phyloP scores from a whole-genome alignment of 2,329 filamentous ascomycete genomes.

The Sporothrix protearum region DNA sequence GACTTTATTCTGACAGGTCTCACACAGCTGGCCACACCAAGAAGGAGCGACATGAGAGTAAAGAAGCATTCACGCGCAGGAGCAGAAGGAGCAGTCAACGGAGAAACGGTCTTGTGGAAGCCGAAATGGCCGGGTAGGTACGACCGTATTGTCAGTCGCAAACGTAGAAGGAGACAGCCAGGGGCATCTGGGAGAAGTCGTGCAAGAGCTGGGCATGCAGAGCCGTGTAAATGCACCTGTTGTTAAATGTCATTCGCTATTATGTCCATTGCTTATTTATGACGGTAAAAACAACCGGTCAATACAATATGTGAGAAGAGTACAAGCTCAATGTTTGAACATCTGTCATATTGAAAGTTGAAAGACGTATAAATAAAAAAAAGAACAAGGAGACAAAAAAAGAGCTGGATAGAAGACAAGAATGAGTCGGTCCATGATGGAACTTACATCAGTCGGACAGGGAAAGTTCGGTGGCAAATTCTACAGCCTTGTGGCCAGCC shows the following conservation, averaged over 20 bases:
- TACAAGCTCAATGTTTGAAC: too few species aligned
- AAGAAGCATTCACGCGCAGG: not conserved
- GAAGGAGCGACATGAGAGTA: not conserved
- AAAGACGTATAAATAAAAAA: not conserved
- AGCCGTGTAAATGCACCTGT: not conserved
- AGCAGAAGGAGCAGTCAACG: not conserved
- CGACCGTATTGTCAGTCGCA: not conserved
- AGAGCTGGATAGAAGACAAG: too few species aligned
- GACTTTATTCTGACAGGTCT: slow-evolving; percentile 6
- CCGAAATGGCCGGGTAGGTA: not conserved
- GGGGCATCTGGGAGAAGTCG: too few species aligned
- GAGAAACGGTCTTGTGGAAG: not conserved
- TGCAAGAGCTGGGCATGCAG: too few species aligned
- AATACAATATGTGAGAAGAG: too few species aligned
- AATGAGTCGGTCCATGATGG: too few species aligned
- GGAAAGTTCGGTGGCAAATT: not conserved
- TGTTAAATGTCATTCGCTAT: too few species aligned
- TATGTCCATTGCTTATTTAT: too few species aligned
- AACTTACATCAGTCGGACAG: not conserved
- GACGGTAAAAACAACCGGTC: too few species aligned
- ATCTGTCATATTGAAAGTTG: too few species aligned
- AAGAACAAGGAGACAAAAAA: too few species aligned
- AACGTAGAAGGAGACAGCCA: not conserved
- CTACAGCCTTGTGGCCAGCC: not conserved
- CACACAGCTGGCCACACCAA: not conserved